Evolutionary conservation across 2,329 filamentous ascomycete species (phyloP).

Genomic region (Aspergillus ustus): DNA sequence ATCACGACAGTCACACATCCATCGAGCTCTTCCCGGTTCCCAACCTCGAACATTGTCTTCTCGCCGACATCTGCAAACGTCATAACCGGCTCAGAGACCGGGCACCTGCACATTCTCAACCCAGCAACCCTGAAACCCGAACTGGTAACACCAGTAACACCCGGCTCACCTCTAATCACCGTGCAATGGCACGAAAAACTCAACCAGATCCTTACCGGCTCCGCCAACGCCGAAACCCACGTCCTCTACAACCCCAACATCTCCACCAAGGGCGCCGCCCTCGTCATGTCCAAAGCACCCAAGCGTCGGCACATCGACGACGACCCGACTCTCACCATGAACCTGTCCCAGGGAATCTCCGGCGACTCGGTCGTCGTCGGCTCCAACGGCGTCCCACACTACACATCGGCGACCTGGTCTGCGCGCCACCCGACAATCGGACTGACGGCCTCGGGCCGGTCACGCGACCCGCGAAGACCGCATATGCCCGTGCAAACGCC

Average conservation of each 20-base stretch:
- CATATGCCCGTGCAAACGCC: conserved; percentile 83
- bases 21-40: conserved; percentile 82
- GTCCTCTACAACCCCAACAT: conserved; percentile 88
- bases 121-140: conserved; percentile 86
- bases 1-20: conserved; percentile 77
- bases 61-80: conserved; percentile 82
- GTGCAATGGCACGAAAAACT: conserved; percentile 92
- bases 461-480: conserved; percentile 80
- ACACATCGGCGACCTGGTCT: conserved; percentile 67
- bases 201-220: conserved; percentile 95
- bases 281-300: conserved; percentile 89
- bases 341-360: conserved; percentile 78
- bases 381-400: conserved; percentile 71
- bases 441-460: conserved; percentile 76
- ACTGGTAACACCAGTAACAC: conserved; percentile 85
- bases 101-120: conserved; percentile 90
- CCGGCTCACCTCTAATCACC: conserved; percentile 78
- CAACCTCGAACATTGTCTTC: conserved; percentile 86
- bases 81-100: conserved; percentile 83
- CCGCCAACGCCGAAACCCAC: conserved; percentile 86
- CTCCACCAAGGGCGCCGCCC: conserved; percentile 79
- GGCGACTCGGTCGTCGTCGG: conserved; percentile 80
- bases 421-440: conserved; percentile 71
- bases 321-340: conserved; percentile 83
- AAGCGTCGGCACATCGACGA: conserved; percentile 97